These are phyloP conservation scores for Iberis pinnata DNA, from an alignment of 345 rosid species.

Conservation along the genomic window DNA sequence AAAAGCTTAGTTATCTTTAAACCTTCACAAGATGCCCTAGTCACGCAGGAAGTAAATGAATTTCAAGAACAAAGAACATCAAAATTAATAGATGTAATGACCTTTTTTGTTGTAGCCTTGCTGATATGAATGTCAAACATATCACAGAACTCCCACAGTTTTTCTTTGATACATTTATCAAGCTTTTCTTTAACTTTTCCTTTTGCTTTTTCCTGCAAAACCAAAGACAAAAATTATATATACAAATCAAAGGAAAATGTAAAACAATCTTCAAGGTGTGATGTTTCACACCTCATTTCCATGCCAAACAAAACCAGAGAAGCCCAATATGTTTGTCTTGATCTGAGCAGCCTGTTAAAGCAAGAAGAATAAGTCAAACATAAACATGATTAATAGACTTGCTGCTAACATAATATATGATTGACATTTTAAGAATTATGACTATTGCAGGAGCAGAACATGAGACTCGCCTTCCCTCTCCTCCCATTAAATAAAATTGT, in stretches of 20 bases:
- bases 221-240: constrained; percentile 13
- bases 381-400: constrained; percentile 5
- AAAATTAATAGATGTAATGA: constrained; percentile 9
- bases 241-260: not conserved
- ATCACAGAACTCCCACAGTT: constrained; percentile 72
- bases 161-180: constrained; percentile 85
- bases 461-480: constrained; percentile 67
- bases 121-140: constrained; percentile 60
- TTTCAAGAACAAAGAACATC: constrained; percentile 2
- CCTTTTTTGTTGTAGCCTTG: constrained; percentile 76
- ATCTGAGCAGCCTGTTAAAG: constrained; percentile 72
- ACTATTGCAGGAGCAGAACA: not conserved
- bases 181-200: constrained; percentile 69
- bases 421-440: not conserved
- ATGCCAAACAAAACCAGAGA: constrained; percentile 96
- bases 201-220: constrained; percentile 75
- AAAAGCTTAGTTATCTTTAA: too few species aligned
- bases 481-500: constrained; percentile 42
- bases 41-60: not conserved
- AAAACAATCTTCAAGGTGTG: not conserved
- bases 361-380: constrained; percentile 26
- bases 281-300: constrained; percentile 66
- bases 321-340: constrained; percentile 70
- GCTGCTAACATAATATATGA: constrained; percentile 14
- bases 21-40: not conserved